A percentile compares a stretch with the other conserved stretches of the same genome.
Evolutionary conservation across 352 stramenopile species (phyloP).

Genomic region (Pythium aquatile): DNA sequence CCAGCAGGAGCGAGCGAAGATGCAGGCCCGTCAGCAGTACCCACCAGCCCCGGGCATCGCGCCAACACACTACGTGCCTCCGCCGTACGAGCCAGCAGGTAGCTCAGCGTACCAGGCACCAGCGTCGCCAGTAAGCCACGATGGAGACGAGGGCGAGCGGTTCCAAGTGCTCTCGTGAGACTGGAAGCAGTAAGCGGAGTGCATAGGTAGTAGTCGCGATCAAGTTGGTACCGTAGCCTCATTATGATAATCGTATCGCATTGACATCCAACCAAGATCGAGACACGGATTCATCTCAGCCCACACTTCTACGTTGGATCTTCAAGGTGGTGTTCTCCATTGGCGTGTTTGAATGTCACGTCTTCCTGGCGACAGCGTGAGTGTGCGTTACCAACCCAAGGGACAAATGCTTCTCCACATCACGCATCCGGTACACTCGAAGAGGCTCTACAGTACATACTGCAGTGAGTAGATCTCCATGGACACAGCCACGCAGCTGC

Average conservation of each 20-base stretch:
- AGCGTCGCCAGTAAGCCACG: not conserved
- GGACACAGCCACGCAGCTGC: not conserved
- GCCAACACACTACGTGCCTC: not conserved
- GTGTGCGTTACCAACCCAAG: not conserved
- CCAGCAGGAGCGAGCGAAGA: slow-evolving; percentile 26
- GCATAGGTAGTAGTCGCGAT: not conserved
- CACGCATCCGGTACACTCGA: not conserved
- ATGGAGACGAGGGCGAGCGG: slow-evolving; percentile 10
- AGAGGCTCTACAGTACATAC: too few relatives aligned
- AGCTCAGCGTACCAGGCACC: not conserved
- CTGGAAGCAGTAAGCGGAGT: not conserved
- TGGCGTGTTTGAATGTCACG: not conserved
- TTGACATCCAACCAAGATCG: too few relatives aligned
- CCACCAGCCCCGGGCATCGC: not conserved
- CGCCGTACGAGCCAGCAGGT: not conserved
- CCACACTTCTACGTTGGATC: too few relatives aligned
- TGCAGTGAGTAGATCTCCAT: too few relatives aligned
- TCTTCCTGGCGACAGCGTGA: not conserved
- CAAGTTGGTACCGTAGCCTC: slow-evolving; percentile 1
- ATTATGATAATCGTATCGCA: not conserved
- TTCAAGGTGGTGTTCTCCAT: not conserved
- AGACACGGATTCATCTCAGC: too few relatives aligned
- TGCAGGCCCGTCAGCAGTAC: slow-evolving; percentile 20
- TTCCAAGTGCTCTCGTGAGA: slow-evolving; percentile 29
- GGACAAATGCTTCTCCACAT: not conserved